These are phyloP conservation scores for Aspergillus nomiae DNA, from an alignment of 2,329 filamentous ascomycete species.

Conservation along the genomic window DNA sequence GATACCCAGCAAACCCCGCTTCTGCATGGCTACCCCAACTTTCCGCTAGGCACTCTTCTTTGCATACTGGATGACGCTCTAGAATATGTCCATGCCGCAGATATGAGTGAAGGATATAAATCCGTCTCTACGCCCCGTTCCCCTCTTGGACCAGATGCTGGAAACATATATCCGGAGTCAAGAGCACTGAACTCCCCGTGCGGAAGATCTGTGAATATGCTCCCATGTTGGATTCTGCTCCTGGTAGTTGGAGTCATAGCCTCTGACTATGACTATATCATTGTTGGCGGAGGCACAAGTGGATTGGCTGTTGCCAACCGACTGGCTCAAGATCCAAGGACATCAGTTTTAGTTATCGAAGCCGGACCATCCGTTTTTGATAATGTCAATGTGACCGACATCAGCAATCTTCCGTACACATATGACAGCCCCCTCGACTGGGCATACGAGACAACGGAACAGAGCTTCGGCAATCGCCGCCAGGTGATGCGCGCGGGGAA, in stretches of 20 bases:
- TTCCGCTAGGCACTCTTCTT: background rate
- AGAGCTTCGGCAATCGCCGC: background rate
- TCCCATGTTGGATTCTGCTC: background rate
- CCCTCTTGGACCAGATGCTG: background rate
- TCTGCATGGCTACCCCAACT: background rate
- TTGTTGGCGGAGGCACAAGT: background rate
- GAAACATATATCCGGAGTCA: background rate
- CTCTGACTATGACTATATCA: background rate
- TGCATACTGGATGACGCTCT: background rate
- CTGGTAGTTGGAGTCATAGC: background rate
- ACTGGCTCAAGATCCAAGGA: background rate
- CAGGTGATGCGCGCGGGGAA: slow-evolving; percentile 42
- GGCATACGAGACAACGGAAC: background rate
- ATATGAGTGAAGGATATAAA: background rate
- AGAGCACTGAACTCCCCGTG: background rate
- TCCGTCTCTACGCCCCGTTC: background rate
- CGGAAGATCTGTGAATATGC: background rate
- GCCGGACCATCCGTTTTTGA: background rate
- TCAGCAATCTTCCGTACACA: background rate
- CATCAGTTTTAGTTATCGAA: background rate
- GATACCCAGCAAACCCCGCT: background rate
- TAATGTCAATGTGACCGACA: background rate
- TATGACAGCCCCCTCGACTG: background rate
- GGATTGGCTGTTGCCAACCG: background rate
- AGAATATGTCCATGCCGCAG: background rate